Evolutionary conservation across 1,284 basidiomycete genomes (phyloP), one percentile per base, ranked within the genome.

Genomic region (Papiliotrema nemorosa): DNA sequence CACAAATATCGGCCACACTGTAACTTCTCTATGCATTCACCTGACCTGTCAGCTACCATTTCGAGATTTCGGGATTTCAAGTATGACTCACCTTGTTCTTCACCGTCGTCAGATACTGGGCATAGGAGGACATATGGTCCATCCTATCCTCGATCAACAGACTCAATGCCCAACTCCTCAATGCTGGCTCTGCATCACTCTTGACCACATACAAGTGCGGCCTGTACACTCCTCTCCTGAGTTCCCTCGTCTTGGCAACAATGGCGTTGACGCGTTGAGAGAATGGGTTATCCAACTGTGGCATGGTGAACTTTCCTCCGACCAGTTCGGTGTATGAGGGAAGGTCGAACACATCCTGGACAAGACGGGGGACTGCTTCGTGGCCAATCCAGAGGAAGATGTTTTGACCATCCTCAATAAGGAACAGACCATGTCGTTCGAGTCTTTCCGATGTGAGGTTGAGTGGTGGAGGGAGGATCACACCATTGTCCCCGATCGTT

Each of bases 351-450:
- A 97, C 94, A 66, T 99, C 96, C 78, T 86, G 79, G 53, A 97
- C 79, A 44, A 98, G 83, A 67, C 94, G 89, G 2, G 93, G 90
- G 20, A 98, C 92, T 4, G 96, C 91, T 67, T 97, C 94, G 27
- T 93, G 84, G 6, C 96, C 96, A 47, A 99, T 83, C 88, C 91
- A 98, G 40, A 98, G 80, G 84, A 98, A 97, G 64, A 98, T 88
- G 42, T 90, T 93, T 76, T 97, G 96, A 0, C 90, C 90, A 71
- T 98, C 93, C 73, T 98, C 96, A 61, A 99, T 94, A 56, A 99
- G 76, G 82, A 88, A 97, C 47, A 99, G 79, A 47, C 96, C 96
- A 67, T 98, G 93, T 49, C 93, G 80, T 75, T 97, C 93, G 47
- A 99, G 79, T 36, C 90, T 80, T 75, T 98, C 96, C 31, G 90